These are phyloP conservation scores for Schizosaccharomyces japonicus DNA, from an alignment of 805 yeast genomes.

Conservation along the genomic window DNA sequence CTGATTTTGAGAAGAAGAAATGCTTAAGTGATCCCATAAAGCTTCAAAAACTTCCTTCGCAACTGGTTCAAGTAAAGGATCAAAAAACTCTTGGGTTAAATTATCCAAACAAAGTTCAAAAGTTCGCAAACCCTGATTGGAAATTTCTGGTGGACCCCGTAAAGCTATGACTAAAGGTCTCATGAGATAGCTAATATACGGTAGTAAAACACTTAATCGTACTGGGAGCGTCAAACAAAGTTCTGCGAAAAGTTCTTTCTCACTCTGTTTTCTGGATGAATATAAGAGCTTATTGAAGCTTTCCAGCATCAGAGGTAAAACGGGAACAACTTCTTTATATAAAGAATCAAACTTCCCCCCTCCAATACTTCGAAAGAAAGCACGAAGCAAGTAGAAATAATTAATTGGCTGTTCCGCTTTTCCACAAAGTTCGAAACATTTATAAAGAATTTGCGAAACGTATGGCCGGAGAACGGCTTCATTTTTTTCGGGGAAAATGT, in stretches of 20 bases:
- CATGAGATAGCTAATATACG: conserved; percentile 70
- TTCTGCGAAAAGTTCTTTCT: conserved; percentile 83
- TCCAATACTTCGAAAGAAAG: conserved; percentile 78
- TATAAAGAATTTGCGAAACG: conserved; percentile 55
- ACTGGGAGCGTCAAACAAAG: conserved; percentile 91
- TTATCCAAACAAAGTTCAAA: conserved; percentile 90
- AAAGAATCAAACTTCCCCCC: conserved; percentile 88
- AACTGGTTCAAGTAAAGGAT: conserved; percentile 90
- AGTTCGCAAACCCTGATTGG: conserved; percentile 83
- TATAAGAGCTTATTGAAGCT: conserved; percentile 61
- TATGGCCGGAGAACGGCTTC: conserved; percentile 78
- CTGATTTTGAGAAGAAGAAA: conserved; percentile 82
- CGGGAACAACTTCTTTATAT: conserved; percentile 79
- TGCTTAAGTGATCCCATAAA: conserved; percentile 70
- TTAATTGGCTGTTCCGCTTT: conserved; percentile 76
- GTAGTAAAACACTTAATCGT: conserved; percentile 74
- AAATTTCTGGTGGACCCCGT: conserved; percentile 73
- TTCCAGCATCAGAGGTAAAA: conserved; percentile 65
- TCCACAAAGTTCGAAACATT: conserved; percentile 55
- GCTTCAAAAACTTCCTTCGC: conserved; percentile 84
- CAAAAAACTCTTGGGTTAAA: conserved; percentile 84
- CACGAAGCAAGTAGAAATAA: conserved; percentile 67
- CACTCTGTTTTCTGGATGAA: conserved; percentile 68
- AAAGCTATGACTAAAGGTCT: conserved; percentile 77
- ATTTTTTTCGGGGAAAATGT: conserved; percentile 60